These are phyloP conservation scores for Pseudevernia furfuracea DNA, from an alignment of 495 filamentous ascomycete species.

Conservation along the genomic window DNA sequence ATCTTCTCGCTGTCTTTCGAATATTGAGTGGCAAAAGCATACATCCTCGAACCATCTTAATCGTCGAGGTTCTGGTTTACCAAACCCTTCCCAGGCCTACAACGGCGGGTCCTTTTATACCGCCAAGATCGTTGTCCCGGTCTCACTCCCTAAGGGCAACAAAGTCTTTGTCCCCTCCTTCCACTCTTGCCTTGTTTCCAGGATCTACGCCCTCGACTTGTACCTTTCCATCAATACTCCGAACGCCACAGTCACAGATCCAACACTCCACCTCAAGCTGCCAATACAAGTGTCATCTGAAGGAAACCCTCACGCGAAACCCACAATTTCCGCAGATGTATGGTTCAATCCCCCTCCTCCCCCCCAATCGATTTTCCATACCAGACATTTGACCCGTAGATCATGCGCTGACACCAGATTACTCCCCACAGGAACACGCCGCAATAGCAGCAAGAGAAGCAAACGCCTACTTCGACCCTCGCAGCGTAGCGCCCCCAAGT, in stretches of 20 bases:
- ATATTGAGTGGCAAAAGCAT: constrained; percentile 60
- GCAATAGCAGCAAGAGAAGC: constrained; percentile 26
- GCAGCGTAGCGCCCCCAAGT: constrained; percentile 21
- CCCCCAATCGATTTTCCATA: neutral
- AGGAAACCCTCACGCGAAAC: constrained; percentile 20
- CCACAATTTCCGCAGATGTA: constrained; percentile 15
- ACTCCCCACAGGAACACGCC: constrained; percentile 1
- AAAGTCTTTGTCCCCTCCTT: constrained; percentile 81
- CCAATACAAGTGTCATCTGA: constrained; percentile 64
- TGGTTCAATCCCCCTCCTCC: neutral
- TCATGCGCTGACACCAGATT: neutral
- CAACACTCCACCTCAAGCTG: constrained; percentile 55
- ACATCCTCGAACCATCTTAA: constrained; percentile 18
- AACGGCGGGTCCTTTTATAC: constrained; percentile 51
- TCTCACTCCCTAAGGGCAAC: constrained; percentile 58
- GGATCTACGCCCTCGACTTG: constrained; percentile 70
- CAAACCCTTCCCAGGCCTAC: constrained; percentile 38
- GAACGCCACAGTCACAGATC: constrained; percentile 45
- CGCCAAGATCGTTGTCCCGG: constrained; percentile 60
- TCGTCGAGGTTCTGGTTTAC: constrained; percentile 54
- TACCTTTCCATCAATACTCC: constrained; percentile 53
- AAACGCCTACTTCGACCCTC: constrained; percentile 18
- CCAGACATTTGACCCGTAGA: neutral
- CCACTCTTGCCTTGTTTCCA: constrained; percentile 74
- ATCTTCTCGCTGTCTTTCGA: constrained; percentile 55